phyloP scores from a whole-genome alignment of 2,329 filamentous ascomycete genomes.

The Colletotrichum sp. region DNA sequence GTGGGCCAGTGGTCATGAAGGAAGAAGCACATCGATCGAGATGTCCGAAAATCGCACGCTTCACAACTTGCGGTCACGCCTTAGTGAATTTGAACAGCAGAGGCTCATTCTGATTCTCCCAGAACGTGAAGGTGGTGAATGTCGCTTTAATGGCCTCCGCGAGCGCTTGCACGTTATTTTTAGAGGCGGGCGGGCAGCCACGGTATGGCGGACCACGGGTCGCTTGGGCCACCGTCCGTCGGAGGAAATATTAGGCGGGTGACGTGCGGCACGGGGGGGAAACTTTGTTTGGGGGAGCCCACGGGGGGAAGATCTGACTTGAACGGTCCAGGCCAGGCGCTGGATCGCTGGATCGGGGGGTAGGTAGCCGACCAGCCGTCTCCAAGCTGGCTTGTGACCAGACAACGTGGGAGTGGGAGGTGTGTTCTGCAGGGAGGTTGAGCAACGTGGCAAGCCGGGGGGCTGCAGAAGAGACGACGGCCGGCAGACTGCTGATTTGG shows the following conservation, averaged over 20 bases:
- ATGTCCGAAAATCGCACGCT: not conserved
- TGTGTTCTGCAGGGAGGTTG: not conserved
- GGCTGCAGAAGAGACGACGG: not conserved
- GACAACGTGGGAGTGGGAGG: not conserved
- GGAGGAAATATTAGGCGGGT: not conserved
- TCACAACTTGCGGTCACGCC: not conserved
- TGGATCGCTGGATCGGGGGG: not conserved
- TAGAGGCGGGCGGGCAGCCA: not conserved
- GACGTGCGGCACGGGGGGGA: not conserved
- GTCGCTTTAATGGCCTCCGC: not conserved
- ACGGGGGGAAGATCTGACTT: not conserved
- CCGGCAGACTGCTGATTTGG: not conserved
- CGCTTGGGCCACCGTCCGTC: not conserved
- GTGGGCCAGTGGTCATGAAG: not conserved
- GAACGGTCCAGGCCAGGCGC: not conserved
- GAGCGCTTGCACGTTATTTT: not conserved
- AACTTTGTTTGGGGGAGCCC: not conserved
- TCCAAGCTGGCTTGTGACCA: not conserved
- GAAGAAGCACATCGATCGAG: not conserved
- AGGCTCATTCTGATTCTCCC: not conserved
- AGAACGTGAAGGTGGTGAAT: not conserved
- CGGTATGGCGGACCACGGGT: not conserved
- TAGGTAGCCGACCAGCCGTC: not conserved
- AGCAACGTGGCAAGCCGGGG: constrained; percentile 5
- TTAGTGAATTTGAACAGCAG: not conserved